Evolutionary conservation across 2,329 filamentous ascomycete species (phyloP).

Genomic region (Colletotrichum somersetense): DNA sequence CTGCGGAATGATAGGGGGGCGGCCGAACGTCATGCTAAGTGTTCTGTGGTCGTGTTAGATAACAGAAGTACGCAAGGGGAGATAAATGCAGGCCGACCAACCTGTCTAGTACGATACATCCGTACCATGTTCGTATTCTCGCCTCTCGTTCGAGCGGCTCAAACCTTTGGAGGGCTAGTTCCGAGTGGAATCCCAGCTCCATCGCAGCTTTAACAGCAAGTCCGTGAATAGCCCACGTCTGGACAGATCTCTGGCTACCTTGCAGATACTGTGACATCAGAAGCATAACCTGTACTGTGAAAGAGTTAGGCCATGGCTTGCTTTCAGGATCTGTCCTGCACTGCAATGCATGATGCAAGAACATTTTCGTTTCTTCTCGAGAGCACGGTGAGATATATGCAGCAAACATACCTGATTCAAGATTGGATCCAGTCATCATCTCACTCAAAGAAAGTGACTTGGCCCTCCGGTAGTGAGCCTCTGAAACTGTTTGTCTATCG

Average conservation of each 20-base stretch:
- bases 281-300: constrained; percentile 61
- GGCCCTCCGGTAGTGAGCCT: constrained; percentile 60
- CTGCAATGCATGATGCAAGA: not conserved
- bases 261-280: constrained; percentile 65
- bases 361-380: too few species aligned
- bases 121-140: constrained; percentile 63
- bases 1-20: constrained; percentile 60
- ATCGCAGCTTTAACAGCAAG: constrained; percentile 64
- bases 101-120: constrained; percentile 61
- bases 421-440: constrained; percentile 55
- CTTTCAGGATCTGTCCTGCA: not conserved
- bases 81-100: constrained; percentile 40
- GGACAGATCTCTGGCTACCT: constrained; percentile 64
- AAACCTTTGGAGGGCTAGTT: constrained; percentile 51
- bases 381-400: not conserved
- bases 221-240: constrained; percentile 67
- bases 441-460: constrained; percentile 57
- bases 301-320: not conserved
- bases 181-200: constrained; percentile 64
- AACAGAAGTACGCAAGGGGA: not conserved
- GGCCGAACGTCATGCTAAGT: constrained; percentile 65
- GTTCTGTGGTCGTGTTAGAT: constrained; percentile 47
- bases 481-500: constrained; percentile 55
- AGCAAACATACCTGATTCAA: constrained; percentile 57
- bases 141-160: constrained; percentile 59